Conservation (phyloP, 805 yeast genomes). For the Candida wancherniae region DNA sequence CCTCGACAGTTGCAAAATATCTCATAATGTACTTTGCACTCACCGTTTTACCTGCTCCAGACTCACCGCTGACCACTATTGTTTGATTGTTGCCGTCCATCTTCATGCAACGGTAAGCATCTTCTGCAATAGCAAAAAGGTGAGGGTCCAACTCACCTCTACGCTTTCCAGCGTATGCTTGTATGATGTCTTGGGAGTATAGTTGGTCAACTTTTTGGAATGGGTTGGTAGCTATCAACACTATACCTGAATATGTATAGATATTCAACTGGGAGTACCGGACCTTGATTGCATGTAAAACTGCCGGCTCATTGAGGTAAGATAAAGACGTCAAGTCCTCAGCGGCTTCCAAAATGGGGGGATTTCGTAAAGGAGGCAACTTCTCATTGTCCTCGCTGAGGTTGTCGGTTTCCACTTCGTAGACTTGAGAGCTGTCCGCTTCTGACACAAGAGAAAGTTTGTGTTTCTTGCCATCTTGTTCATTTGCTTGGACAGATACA, state of each 20-base stretch:
- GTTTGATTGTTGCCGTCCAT: conserved; percentile 84
- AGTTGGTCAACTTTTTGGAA: conserved; percentile 88
- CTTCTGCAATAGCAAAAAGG: conserved; percentile 95
- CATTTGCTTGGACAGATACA: conserved; percentile 49
- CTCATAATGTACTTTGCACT: conserved; percentile 97
- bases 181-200: conserved; percentile 88
- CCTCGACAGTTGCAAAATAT: conserved; percentile 91
- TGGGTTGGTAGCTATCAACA: conserved; percentile 93
- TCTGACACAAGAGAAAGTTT: conserved; percentile 53
- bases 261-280: conserved; percentile 87
- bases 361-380: conserved; percentile 82
- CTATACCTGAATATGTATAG: conserved; percentile 95
- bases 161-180: conserved; percentile 87
- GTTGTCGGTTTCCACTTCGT: conserved; percentile 45
- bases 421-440: conserved; percentile 35
- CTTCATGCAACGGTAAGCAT: conserved; percentile 93
- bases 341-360: conserved; percentile 86
- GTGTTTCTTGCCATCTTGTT: conserved; percentile 40
- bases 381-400: conserved; percentile 50
- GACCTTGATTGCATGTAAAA: conserved; percentile 84
- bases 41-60: conserved; percentile 98
- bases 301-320: conserved; percentile 93
- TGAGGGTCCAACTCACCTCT: conserved; percentile 97
- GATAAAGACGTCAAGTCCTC: conserved; percentile 92
- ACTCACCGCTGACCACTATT: conserved; percentile 94